phyloP scores from a whole-genome alignment of 106 monocot genomes.

The Dendrobium officinale region DNA sequence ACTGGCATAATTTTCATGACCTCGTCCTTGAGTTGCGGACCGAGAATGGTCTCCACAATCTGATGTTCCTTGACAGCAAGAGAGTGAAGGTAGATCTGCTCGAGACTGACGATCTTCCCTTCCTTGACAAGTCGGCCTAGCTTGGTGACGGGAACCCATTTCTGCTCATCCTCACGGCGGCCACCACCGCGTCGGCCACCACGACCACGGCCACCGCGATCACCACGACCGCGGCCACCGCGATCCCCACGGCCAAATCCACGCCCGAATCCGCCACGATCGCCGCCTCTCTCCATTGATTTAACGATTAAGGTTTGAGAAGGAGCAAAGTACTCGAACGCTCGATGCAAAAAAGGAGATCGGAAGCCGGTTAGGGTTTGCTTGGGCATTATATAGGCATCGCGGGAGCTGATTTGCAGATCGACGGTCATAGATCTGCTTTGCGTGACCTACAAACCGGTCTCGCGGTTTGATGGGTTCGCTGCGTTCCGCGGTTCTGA shows the following conservation, averaged over 20 bases:
- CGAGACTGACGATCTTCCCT: slow-evolving; percentile 19
- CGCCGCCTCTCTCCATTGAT: slow-evolving; percentile 12
- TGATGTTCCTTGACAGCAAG: slow-evolving; percentile 57
- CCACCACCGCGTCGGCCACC: slow-evolving; percentile 26
- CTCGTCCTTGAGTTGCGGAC: slow-evolving; percentile 22
- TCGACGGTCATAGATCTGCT: too few species aligned
- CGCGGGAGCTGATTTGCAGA: too few species aligned
- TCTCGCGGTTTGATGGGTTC: too few species aligned
- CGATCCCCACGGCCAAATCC: slow-evolving; percentile 10
- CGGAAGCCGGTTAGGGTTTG: not conserved
- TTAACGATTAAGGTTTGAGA: not conserved
- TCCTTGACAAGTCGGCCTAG: slow-evolving; percentile 48
- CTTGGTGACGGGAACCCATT: slow-evolving; percentile 53
- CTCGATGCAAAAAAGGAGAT: not conserved
- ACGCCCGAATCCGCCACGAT: slow-evolving; percentile 11
- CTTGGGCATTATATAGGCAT: not conserved
- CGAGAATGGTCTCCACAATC: slow-evolving; percentile 14
- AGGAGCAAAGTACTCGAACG: not conserved
- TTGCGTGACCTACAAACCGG: too few species aligned
- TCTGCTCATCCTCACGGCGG: slow-evolving; percentile 19
- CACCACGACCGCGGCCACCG: slow-evolving; percentile 13
- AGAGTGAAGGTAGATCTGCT: slow-evolving; percentile 57
- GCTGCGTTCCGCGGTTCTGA: too few species aligned
- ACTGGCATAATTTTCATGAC: slow-evolving; percentile 27
- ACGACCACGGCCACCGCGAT: slow-evolving; percentile 31